phyloP scores from a whole-genome alignment of 2,329 filamentous ascomycete genomes.

The Pseudogymnoascus sp. region DNA sequence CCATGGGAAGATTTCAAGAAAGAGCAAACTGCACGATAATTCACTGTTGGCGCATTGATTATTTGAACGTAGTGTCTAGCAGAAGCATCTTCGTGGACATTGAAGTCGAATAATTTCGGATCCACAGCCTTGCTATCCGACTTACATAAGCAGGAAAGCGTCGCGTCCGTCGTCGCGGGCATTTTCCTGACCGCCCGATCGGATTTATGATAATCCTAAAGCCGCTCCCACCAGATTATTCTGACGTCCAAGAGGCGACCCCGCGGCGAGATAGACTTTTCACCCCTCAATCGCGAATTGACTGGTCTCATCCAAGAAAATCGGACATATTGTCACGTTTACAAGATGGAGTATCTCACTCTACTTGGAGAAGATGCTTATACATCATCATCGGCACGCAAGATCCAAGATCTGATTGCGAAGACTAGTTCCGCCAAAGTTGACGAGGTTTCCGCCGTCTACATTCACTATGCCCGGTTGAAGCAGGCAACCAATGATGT shows the following conservation, averaged over 20 bases:
- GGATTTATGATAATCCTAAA: background rate
- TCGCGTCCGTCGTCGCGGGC: background rate
- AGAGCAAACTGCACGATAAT: constrained; percentile 3
- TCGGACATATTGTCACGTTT: constrained; percentile 9
- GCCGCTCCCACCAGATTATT: constrained; percentile 10
- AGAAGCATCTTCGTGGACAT: background rate
- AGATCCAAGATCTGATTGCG: constrained; percentile 18
- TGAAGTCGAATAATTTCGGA: constrained; percentile 3
- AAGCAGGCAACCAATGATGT: constrained; percentile 15
- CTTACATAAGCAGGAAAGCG: background rate
- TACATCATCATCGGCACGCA: constrained; percentile 25
- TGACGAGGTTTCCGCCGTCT: constrained; percentile 22
- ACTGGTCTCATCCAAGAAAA: constrained; percentile 8
- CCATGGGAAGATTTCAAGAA: background rate
- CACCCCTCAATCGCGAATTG: constrained; percentile 6
- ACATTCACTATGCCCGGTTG: constrained; percentile 27
- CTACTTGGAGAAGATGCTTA: constrained; percentile 26
- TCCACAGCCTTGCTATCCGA: background rate
- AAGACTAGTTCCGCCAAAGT: constrained; percentile 18
- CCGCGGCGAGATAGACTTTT: constrained; percentile 10
- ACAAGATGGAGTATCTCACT: constrained; percentile 24
- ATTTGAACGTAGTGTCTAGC: background rate
- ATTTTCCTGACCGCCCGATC: background rate
- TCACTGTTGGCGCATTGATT: background rate
- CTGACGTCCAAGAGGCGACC: constrained; percentile 9